Conservation (phyloP, 768 basidiomycete genomes). For the Calocybe indica region DNA sequence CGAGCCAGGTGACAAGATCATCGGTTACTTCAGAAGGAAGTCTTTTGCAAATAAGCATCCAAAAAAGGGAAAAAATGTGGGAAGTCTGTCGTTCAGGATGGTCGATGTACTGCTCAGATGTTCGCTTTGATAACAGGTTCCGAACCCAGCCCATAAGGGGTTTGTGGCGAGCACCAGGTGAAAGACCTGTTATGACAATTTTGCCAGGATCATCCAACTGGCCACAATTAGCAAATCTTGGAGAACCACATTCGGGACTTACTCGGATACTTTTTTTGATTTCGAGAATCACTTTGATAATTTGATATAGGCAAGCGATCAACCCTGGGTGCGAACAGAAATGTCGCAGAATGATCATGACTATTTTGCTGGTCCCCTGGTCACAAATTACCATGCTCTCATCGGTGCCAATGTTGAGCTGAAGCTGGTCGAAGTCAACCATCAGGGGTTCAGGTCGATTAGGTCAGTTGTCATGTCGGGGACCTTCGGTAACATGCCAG, state of each 20-base stretch:
- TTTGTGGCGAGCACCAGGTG: conserved; percentile 6
- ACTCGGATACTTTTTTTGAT: background rate
- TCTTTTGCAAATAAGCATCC: conserved; percentile 5
- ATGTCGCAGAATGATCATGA: background rate
- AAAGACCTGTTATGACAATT: conserved; percentile 8
- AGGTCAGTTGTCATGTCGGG: background rate
- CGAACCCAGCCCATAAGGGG: conserved; percentile 12
- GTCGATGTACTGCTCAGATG: background rate
- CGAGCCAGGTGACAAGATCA: background rate
- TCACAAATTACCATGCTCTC: background rate
- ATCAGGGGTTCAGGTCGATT: background rate
- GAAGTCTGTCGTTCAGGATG: background rate
- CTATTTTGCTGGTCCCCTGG: background rate
- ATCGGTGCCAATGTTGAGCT: background rate
- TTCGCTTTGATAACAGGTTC: conserved; percentile 3
- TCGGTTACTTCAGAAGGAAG: conserved; percentile 8
- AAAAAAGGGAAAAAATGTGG: conserved; percentile 9
- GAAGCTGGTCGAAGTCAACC: background rate
- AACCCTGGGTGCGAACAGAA: background rate
- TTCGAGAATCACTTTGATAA: background rate
- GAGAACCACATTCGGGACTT: background rate
- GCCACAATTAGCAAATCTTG: background rate
- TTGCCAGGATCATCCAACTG: conserved; percentile 13
- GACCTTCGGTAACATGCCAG: background rate
- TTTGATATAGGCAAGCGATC: background rate